These are phyloP conservation scores for Solanum clarkiae DNA, from an alignment of 257 asterid genomes.

Conservation along the genomic window DNA sequence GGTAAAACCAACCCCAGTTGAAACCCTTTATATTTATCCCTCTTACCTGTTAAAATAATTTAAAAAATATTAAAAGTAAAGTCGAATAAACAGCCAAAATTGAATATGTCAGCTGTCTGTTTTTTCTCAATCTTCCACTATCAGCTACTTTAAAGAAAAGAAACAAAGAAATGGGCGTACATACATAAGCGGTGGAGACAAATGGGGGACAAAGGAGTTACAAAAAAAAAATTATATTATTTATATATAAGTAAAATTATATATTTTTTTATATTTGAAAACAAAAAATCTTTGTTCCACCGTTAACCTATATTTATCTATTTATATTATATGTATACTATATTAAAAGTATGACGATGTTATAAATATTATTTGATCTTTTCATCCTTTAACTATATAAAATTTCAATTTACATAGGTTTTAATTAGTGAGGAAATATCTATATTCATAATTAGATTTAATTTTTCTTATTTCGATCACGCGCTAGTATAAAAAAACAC, in stretches of 20 bases:
- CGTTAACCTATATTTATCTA: too few relatives aligned
- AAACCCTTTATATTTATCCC: background rate
- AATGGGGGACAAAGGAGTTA: background rate
- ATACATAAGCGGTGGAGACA: background rate
- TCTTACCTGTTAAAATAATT: background rate
- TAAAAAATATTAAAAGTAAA: background rate
- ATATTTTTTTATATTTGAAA: too few relatives aligned
- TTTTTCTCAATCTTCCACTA: background rate
- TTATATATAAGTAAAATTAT: too few relatives aligned
- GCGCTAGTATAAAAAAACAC: background rate
- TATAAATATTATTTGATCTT: too few relatives aligned
- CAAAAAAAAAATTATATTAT: too few relatives aligned
- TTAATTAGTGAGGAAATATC: too few relatives aligned
- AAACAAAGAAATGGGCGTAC: background rate
- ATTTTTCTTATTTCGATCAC: too few relatives aligned
- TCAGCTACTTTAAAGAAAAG: background rate
- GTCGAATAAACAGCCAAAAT: background rate
- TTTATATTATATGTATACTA: too few relatives aligned
- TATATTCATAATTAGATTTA: too few relatives aligned
- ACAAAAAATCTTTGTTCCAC: background rate
- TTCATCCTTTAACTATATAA: too few relatives aligned
- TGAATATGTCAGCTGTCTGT: constrained; percentile 1
- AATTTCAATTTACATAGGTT: too few relatives aligned
- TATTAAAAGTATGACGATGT: too few relatives aligned
- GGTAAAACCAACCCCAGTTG: constrained; percentile 2